Evolutionary conservation across 768 basidiomycete genomes (phyloP), one percentile per base, ranked within the genome.

Genomic region (Boletus rufocinnamomeus): DNA sequence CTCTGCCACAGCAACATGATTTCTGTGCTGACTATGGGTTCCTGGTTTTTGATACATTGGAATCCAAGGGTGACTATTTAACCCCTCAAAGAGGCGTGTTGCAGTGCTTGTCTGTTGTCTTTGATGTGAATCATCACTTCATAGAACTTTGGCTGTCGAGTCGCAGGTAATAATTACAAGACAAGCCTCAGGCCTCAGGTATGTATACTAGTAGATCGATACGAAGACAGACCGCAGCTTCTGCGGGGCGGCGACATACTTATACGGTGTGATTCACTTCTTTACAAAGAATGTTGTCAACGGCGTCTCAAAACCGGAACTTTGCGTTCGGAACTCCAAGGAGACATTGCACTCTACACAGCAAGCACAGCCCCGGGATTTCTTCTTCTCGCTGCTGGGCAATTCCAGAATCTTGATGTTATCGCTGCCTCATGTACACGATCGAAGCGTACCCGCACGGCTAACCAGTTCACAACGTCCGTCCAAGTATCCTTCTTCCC

Each of bases 341-440:
- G 38, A n/a, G 19, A 30, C 40, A 17, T 37, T 50, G 9, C 37
- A 37, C 17, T 56, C 21, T 50, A 44, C 54, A 65, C 47, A 56
- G 41, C 28, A 32, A 19, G 28, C 52, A 65, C 43, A 59, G 62
- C 64, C 54, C 25, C 23, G 8, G 4, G 1, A 1, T 19, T 47
- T 17, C 59, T 61, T 46, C 55, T 48, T 37, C 50, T 58, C 38
- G 28, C 23, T 50, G 17, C 21, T n/a, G 40, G 19, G 17, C n/a
- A 17, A 47, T 62, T 57, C 44, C 25, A 60, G 56, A 49, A 63
- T 57, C 46, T 28, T 13, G 14, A 45, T n/a, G 37, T 53, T 48
- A 53, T 56, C 45, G 30, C 46, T 53, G 28, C 66, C 64, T 66
- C 64, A 6, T 61, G 66, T 52, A 9, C 46, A 44, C 27, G 47